These are phyloP conservation scores for Aureobasidium sp. DNA, from an alignment of 2,329 filamentous ascomycete species.

Conservation along the genomic window DNA sequence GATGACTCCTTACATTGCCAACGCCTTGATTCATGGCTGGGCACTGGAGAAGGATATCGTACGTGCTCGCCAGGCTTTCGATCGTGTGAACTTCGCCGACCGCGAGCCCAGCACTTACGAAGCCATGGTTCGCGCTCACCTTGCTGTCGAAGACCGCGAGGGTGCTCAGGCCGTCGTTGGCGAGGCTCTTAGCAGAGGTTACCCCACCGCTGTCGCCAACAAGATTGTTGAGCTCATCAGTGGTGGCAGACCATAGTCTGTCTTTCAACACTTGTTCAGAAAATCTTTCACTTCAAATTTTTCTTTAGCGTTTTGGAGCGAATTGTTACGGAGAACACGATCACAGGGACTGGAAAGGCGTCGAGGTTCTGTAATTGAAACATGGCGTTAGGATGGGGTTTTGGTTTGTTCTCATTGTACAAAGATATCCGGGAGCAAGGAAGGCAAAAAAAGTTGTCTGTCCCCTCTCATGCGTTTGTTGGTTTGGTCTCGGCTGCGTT, in stretches of 20 bases:
- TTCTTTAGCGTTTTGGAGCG: slow-evolving; percentile 2
- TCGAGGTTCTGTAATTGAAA: background rate
- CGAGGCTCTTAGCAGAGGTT: slow-evolving; percentile 85
- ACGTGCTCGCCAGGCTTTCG: slow-evolving; percentile 72
- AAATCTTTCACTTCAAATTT: background rate
- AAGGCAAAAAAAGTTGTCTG: background rate
- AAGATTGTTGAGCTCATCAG: slow-evolving; percentile 83
- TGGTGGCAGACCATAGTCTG: slow-evolving; percentile 15
- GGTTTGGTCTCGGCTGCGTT: background rate
- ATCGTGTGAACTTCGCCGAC: slow-evolving; percentile 64
- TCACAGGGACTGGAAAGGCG: background rate
- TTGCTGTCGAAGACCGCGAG: slow-evolving; percentile 72
- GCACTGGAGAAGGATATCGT: slow-evolving; percentile 71
- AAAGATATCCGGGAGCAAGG: slow-evolving; percentile 7
- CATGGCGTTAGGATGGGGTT: background rate
- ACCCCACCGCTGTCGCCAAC: slow-evolving; percentile 82
- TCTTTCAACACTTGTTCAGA: background rate
- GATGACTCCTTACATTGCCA: slow-evolving; percentile 95
- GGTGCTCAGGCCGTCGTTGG: slow-evolving; percentile 70
- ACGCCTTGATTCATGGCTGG: slow-evolving; percentile 97
- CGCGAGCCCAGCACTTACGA: slow-evolving; percentile 97
- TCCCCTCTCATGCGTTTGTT: slow-evolving; percentile 1
- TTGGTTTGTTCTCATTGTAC: background rate
- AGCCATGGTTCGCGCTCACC: slow-evolving; percentile 90
- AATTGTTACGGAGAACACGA: background rate